These are phyloP conservation scores for Tetragonia tetragonoides DNA, from an alignment of 148 eudicot genomes.

Conservation along the genomic window DNA sequence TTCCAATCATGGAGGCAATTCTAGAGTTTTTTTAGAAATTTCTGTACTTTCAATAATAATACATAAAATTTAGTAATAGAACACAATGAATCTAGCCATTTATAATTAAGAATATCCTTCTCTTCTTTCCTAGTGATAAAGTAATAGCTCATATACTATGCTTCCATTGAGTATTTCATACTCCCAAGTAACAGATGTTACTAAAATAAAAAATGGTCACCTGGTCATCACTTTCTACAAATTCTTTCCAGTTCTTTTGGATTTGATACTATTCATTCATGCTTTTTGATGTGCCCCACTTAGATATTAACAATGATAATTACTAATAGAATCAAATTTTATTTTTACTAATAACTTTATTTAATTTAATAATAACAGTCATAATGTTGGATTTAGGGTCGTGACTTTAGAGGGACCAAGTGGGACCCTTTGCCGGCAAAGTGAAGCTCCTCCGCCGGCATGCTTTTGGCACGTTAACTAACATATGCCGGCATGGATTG, in stretches of 20 bases:
- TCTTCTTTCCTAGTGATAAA: not conserved
- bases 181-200: not conserved
- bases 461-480: constrained; percentile 27
- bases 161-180: not conserved
- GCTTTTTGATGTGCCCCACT: constrained; percentile 8
- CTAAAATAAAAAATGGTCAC: not conserved
- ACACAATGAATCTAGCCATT: not conserved
- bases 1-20: no score
- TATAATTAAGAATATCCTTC: not conserved
- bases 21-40: not conserved
- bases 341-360: not conserved
- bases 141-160: not conserved
- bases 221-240: not conserved
- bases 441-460: constrained; percentile 25
- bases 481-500: constrained; percentile 11
- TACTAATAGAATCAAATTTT: no score
- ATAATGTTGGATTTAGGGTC: not conserved
- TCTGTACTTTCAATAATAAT: no score
- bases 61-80: no score
- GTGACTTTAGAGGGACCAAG: not conserved
- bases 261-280: not conserved
- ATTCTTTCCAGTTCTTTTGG: not conserved
- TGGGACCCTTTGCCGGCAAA: constrained; percentile 21
- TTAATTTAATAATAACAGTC: not conserved
- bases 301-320: no score